Evolutionary conservation across 164 flowering plant species (phyloP).

Genomic region (Malania oleifera): DNA sequence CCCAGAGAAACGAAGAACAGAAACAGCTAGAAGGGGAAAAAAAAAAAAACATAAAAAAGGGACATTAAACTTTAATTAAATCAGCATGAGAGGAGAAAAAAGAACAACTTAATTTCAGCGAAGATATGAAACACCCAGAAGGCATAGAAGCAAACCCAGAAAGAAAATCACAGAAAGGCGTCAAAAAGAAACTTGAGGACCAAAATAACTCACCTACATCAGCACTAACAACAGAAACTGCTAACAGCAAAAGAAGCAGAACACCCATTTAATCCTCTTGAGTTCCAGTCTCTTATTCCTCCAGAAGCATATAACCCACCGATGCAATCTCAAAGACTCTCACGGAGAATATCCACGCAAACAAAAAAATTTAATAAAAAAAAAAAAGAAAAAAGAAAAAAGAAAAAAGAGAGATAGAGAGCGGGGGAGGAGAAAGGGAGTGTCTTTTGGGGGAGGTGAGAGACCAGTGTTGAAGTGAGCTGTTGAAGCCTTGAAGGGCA

Average conservation of each 20-base stretch:
- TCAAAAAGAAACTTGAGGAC: background rate
- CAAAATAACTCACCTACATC: conserved; percentile 22
- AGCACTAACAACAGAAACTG: conserved; percentile 20
- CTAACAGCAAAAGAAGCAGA: conserved; percentile 15
- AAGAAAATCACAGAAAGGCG: background rate
- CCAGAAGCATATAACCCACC: conserved; percentile 8
- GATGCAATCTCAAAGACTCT: background rate
- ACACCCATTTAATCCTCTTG: conserved; percentile 8
- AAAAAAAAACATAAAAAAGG: background rate
- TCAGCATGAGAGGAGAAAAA: background rate
- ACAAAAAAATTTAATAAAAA: background rate
- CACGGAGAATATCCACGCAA: background rate
- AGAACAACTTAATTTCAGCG: background rate
- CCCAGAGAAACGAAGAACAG: background rate
- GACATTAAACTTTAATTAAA: background rate
- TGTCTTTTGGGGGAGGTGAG: background rate
- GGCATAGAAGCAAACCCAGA: background rate
- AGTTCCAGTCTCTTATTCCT: background rate
- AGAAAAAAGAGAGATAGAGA: conserved; percentile 8
- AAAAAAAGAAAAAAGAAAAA: background rate
- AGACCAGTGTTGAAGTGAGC: too few relatives aligned
- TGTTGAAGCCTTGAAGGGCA: too few relatives aligned
- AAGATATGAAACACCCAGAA: background rate
- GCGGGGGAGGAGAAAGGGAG: conserved; percentile 4
- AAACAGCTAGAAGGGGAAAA: background rate